Evolutionary conservation across 345 rosid species (phyloP), one percentile per base, ranked within the genome.

Genomic region (Nephelium lappaceum): DNA sequence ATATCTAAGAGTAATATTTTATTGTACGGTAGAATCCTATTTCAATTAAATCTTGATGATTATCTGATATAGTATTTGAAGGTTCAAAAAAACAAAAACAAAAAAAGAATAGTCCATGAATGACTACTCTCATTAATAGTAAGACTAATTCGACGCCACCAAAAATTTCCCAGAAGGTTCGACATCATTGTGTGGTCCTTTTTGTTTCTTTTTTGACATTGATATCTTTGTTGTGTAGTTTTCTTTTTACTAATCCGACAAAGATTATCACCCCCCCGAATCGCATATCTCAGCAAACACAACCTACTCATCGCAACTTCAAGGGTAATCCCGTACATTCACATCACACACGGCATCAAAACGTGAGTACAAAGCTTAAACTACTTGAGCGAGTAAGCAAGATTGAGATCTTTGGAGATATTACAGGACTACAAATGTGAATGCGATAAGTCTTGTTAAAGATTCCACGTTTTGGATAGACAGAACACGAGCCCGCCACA

Each of bases 401-500:
- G 0, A 5, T 24, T 42, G 11, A 18, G 2, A n/a, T 19, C 15
- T 60, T 58, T 9, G 38, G 42, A n/a, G 16, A 5, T 11, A 8
- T 10, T 16, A 16, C 11, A 39, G 8, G 11, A 18, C 4, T 7
- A 4, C 41, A 0, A 42, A 18, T 75, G 71, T 75, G 78, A 75
- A 75, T 63, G 2, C 10, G 21, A 7, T 61, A 71, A 71, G 36
- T 71, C 15, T 8, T 60, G 39, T 79, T 36, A 73, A 60, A 61
- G 51, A 25, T 77, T 73, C 81, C 67, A 11, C 76, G 27, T 51
- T 78, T 82, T 60, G 81, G 86, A 79, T 74, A 70, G 4, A 43
- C 58, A 78, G 89, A 70, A 76, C 97, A 91, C 88, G 92, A 84
- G 97, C 67, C 55, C 74, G 11, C 89, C 97, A 93, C 97, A 89